Evolutionary conservation across 73 alveolate species (phyloP).

Genomic region (Paramecium bursaria): DNA sequence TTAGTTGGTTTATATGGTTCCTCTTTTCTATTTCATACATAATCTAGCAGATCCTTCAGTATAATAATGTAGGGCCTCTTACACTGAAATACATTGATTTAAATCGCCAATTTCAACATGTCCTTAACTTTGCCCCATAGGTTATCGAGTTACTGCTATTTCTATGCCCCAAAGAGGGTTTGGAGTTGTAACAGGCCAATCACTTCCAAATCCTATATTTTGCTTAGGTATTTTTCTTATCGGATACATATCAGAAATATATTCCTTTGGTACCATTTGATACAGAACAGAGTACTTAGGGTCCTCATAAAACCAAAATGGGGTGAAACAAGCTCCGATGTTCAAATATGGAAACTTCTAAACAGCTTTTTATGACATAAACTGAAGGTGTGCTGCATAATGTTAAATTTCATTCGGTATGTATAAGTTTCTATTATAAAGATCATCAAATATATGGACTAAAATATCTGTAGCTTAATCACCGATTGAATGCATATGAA

Average conservation of each 20-base stretch:
- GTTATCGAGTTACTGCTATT: constrained; percentile 1
- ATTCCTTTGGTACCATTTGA: not conserved
- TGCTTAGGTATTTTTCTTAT: not conserved
- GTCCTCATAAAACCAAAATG: constrained; percentile 16
- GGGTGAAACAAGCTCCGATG: not conserved
- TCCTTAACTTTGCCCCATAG: constrained; percentile 3
- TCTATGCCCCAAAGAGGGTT: constrained; percentile 8
- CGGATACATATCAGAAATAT: constrained; percentile 16
- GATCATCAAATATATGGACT: no score
- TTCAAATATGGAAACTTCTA: not conserved
- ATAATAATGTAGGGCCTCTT: constrained; percentile 1
- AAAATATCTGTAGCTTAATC: constrained; percentile 23
- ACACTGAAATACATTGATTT: not conserved
- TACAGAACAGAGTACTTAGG: not conserved
- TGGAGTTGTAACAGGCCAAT: constrained; percentile 29
- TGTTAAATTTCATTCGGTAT: not conserved
- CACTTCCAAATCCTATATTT: constrained; percentile 11
- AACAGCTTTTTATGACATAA: constrained; percentile 1
- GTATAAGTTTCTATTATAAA: not conserved
- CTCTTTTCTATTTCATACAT: not conserved
- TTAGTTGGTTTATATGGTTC: not conserved
- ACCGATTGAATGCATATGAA: constrained; percentile 10
- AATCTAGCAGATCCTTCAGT: constrained; percentile 26
- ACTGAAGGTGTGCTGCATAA: constrained; percentile 7
- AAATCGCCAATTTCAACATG: not conserved